These are phyloP conservation scores for Keithomyces neogunnii DNA, from an alignment of 2,329 filamentous ascomycete genomes.

Conservation along the genomic window DNA sequence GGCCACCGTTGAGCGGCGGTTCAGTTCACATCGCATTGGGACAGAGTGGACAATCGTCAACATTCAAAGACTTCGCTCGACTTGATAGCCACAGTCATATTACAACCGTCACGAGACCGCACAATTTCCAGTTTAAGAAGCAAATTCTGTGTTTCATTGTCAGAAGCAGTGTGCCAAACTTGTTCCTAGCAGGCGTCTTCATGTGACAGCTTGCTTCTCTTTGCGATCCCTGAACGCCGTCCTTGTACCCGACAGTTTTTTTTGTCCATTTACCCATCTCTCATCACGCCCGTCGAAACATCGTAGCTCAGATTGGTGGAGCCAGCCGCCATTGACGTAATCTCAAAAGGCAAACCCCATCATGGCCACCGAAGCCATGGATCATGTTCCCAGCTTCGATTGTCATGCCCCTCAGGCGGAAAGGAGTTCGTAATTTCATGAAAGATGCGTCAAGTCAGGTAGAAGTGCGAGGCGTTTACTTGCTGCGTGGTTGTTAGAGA, in stretches of 20 bases:
- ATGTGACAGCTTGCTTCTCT: constrained; percentile 18
- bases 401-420: constrained; percentile 18
- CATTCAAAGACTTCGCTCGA: not conserved
- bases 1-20: too few relatives aligned
- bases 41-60: too few relatives aligned
- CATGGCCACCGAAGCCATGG: constrained; percentile 4
- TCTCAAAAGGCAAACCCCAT: constrained; percentile 15
- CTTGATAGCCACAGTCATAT: not conserved
- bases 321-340: constrained; percentile 4
- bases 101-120: constrained; percentile 4
- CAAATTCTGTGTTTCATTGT: constrained; percentile 18
- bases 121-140: constrained; percentile 4
- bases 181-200: constrained; percentile 15
- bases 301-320: constrained; percentile 9
- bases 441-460: constrained; percentile 44
- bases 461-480: constrained; percentile 57
- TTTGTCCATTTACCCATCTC: constrained; percentile 24
- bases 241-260: constrained; percentile 21
- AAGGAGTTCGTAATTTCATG: constrained; percentile 27
- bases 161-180: constrained; percentile 15
- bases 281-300: constrained; percentile 19
- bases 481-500: constrained; percentile 39
- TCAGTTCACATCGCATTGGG: not conserved
- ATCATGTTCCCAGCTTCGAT: constrained; percentile 13
- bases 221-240: constrained; percentile 19